Percentiles rank a stretch among this genome's conserved stretches.
phyloP scores from a whole-genome alignment of 768 basidiomycete genomes.

The Termitomyces titanicus region DNA sequence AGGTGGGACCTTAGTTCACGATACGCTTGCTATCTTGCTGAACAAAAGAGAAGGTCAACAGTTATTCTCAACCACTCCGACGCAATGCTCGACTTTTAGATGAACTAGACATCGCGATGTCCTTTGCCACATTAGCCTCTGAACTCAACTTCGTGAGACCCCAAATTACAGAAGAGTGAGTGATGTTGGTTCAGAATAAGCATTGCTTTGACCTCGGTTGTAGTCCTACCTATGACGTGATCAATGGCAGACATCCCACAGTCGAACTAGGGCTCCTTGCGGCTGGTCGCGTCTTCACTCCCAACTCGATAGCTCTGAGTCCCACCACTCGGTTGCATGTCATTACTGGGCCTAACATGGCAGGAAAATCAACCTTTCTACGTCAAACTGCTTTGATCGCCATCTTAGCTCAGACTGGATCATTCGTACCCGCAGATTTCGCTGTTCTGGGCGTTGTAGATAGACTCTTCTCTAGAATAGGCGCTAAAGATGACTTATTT shows the following conservation, averaged over 20 bases:
- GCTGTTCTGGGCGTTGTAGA: constrained; percentile 87
- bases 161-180: constrained; percentile 64
- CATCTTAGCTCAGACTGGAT: constrained; percentile 89
- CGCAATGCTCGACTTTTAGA: constrained; percentile 77
- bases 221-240: constrained; percentile 60
- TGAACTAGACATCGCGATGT: constrained; percentile 81
- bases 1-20: constrained; percentile 38
- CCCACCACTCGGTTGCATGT: constrained; percentile 64
- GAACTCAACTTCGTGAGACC: constrained; percentile 81
- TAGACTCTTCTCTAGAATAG: constrained; percentile 89
- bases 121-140: constrained; percentile 75
- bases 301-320: constrained; percentile 72
- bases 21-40: background rate
- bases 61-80: constrained; percentile 51
- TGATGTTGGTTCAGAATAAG: background rate
- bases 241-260: constrained; percentile 86
- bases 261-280: constrained; percentile 85
- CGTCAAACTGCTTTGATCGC: constrained; percentile 89
- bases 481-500: constrained; percentile 93
- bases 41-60: constrained; percentile 50
- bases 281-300: constrained; percentile 73
- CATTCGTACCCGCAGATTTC: constrained; percentile 86
- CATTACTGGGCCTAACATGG: constrained; percentile 96
- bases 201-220: background rate
- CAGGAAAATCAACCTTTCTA: constrained; percentile 89